phyloP scores from a whole-genome alignment of 768 basidiomycete genomes.

The Russula emetica region DNA sequence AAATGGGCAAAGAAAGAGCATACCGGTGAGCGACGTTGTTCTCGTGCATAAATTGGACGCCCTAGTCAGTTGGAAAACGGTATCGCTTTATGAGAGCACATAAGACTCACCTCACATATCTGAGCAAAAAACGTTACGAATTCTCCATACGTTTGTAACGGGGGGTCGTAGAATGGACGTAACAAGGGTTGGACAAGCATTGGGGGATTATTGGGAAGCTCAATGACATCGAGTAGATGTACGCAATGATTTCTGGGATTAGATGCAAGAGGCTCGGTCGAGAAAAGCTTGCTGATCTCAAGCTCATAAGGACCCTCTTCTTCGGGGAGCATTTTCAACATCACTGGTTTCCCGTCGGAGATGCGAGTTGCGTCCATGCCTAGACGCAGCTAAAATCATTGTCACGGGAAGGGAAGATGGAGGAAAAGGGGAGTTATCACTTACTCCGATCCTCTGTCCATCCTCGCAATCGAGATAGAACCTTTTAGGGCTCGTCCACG shows the following conservation, averaged over 20 bases:
- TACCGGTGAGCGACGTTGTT: conserved; percentile 23
- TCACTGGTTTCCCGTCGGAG: conserved; percentile 12
- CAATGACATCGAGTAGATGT: conserved; percentile 30
- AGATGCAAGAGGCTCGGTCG: conserved; percentile 24
- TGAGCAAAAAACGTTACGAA: conserved; percentile 35
- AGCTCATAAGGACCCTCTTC: conserved; percentile 17
- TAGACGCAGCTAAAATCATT: not conserved
- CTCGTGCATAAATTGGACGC: conserved; percentile 24
- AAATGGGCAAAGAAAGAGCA: not conserved
- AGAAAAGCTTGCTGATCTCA: conserved; percentile 11
- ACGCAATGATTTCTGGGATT: conserved; percentile 33
- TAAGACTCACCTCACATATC: conserved; percentile 35
- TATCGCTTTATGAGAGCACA: not conserved
- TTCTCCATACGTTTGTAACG: conserved; percentile 37
- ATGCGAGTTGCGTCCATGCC: conserved; percentile 23
- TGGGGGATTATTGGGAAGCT: conserved; percentile 24
- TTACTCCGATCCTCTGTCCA: not conserved
- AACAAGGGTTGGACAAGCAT: conserved; percentile 37
- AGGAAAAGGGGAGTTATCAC: not conserved
- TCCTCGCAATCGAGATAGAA: not conserved
- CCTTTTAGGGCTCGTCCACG: conserved; percentile 1
- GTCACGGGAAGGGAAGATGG: not conserved
- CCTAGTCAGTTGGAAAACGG: not conserved
- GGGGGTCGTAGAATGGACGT: conserved; percentile 31
- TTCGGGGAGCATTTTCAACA: conserved; percentile 12